Base-by-base conservation (phyloP, 768 basidiomycete species). In the Saitozyma podzolica region DNA sequence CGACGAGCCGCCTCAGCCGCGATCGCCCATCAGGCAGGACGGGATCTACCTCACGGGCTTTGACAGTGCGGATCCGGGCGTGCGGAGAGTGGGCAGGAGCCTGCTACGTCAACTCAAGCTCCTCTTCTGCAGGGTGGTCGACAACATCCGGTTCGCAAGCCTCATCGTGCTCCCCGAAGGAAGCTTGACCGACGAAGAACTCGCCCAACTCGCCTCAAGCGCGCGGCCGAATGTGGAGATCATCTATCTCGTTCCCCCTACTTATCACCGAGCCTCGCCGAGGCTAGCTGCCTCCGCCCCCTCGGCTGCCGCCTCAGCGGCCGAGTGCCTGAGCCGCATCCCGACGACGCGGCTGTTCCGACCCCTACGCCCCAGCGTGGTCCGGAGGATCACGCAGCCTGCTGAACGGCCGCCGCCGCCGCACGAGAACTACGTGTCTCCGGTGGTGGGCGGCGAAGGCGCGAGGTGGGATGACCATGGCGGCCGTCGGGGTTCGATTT, bases 51-150 rank as follows among this genome's bases (percentile, higher is more conserved):
- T n/a, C n/a, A n/a, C n/a, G n/a, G n/a, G n/a, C 3, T 41, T 48
- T 37, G 70, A 70, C 47, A 48, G 55, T 6, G 67, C 50, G 11
- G 56, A 62, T 45, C 37, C 66, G 0, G 59, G 54, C 8, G 29
- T 62, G 7, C 29, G 68, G 14, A 51, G 73, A 17, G 68, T n/a
- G n/a, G n/a, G n/a, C n/a, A n/a, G n/a, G n/a, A n/a, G n/a, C n/a
- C n/a, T n/a, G n/a, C n/a, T n/a, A 68, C 2, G 45, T 70, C 6
- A 75, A 41, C 59, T 75, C 49, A 72, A 72, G 54, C 53, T 65
- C 9, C 50, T 66, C 16, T 62, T 66, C 42, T 72, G 70, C 57
- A 64, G 73, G 19, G 61, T 75, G 9, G 69, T 70, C 8, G 41
- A 63, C 19, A 61, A 70, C 3, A 55, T 66, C 39, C 60, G 60